Conservation (phyloP, 163 green algal genomes). For the Coccomyxa subellipsoidea region DNA sequence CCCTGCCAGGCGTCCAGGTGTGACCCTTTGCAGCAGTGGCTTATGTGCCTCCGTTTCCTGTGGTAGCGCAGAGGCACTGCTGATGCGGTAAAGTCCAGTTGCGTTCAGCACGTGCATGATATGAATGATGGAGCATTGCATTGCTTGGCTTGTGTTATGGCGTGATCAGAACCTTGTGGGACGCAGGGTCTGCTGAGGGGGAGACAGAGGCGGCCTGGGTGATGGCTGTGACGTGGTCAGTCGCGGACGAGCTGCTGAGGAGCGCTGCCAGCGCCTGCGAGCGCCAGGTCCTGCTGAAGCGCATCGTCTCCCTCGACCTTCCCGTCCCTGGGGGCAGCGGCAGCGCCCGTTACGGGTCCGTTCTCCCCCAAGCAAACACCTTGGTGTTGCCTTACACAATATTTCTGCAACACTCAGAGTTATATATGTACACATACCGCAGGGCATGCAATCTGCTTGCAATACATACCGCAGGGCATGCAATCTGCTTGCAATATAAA, state of each 20-base stretch:
- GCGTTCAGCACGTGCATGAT: too few relatives aligned
- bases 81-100: too few relatives aligned
- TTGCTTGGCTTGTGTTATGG: too few relatives aligned
- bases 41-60: background rate
- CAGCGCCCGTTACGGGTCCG: background rate
- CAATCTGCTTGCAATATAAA: too few relatives aligned
- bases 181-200: background rate
- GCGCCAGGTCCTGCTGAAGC: background rate
- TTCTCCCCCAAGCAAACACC: background rate
- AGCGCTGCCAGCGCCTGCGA: background rate
- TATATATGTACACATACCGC: too few relatives aligned
- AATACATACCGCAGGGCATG: too few relatives aligned
- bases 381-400: background rate
- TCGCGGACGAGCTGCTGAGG: background rate
- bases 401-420: too few relatives aligned
- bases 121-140: too few relatives aligned
- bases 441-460: too few relatives aligned
- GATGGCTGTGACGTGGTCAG: background rate
- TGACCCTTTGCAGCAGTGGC: background rate
- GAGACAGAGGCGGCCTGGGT: background rate
- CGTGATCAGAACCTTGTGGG: too few relatives aligned
- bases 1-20: slow-evolving; percentile 1
- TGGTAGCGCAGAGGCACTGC: too few relatives aligned
- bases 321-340: background rate
- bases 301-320: background rate